Evolutionary conservation across 164 flowering plant species (phyloP), one percentile per base, ranked within the genome.

Genomic region (Litsea cubeba): DNA sequence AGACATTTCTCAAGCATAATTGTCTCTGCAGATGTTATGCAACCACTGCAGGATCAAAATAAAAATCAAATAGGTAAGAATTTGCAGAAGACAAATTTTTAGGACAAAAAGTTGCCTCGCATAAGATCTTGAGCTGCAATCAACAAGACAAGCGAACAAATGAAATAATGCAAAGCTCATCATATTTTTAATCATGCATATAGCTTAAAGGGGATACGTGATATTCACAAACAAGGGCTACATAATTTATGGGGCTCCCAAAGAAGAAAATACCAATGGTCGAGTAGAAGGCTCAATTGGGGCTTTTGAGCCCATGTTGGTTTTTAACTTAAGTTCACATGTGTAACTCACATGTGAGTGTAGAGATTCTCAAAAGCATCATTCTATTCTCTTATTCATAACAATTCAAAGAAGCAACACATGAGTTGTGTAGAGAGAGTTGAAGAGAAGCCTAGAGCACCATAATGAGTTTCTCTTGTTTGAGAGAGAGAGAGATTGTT

Each of bases 11-110:
- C 46, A 35, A 94, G 97, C 98, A 94, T 90, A 60, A 94, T 90
- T 0, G 94, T 90, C 86, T 96, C 97, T 58, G 97, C 98, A 46
- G 97, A 92, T 65, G 99, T 94, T 51, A 94, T 86, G 81, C 99
- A 94, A 49, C 99, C 97, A 86, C 99, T 92, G 87, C 84, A 86
- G 49, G 51, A 54, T 64, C 70, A 75, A 62, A 78, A 68, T 1
- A 74, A 64, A 62, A n/a, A 65, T 12, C 28, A 22, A 26, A 15
- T n/a, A 64, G 51, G 6, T 30, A 68, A 20, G 24, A 60, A 50
- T 71, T 66, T 50, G 49, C 11, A 70, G 30, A 51, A 28, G 5
- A 17, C 30, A 65, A 28, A 50, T 40, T 35, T 22, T 40, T 3
- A 35, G 2, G 51, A 35, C 12, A 40, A 20, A 40, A 26, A 17